Evolutionary conservation across 2,329 filamentous ascomycete species (phyloP), one percentile per base, ranked within the genome.

Genomic region (Pseudonectria buxi): DNA sequence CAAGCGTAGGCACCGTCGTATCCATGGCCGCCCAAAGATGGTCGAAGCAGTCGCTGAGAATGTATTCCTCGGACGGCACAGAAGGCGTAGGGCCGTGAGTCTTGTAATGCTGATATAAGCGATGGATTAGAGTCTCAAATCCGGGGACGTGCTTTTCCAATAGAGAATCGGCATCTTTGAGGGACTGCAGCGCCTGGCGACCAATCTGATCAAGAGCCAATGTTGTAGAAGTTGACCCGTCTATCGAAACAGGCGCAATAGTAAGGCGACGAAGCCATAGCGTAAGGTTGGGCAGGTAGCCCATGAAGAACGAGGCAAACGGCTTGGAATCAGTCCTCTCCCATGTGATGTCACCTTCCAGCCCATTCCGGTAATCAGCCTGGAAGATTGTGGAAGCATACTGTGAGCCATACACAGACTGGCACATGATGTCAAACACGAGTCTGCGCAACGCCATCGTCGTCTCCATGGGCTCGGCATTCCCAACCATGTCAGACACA

Each of bases 11-110:
- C 9, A 31, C 15, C 3, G 40, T 36, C 7, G 36, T 42, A 6
- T 26, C 38, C 22, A 41, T 25, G 10, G 32, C 39, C 6, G 40
- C 37, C 36, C 40, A 43, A 24, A 43, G 35, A 14, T 43, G 33
- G 24, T 37, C 37, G 2, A 43, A 14, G 24, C 33, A 40, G 24
- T 43, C 40, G 22, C 40, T 43, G 2, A 39, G 31, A 14, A 43
- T 39, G 25, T 43, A 43, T 10, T 35, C 40, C 7, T 26, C 3
- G 3, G 40, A 40, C 6, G 40, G 37, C 11, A 43, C 24, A 14
- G 37, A n/a, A 6, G 28, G 3, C 4, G 37, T 24, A 7, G 34
- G 28, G 4, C 29, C 24, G 14, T 30, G 14, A 3, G 18, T 10
- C 13, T 14, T 6, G 27, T 25, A 36, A 25, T 30, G 22, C 6